A percentile compares a stretch with the other conserved stretches of the same genome.
Conservation (phyloP, 2,329 filamentous ascomycete genomes). For the Fonsecaea nubica region DNA sequence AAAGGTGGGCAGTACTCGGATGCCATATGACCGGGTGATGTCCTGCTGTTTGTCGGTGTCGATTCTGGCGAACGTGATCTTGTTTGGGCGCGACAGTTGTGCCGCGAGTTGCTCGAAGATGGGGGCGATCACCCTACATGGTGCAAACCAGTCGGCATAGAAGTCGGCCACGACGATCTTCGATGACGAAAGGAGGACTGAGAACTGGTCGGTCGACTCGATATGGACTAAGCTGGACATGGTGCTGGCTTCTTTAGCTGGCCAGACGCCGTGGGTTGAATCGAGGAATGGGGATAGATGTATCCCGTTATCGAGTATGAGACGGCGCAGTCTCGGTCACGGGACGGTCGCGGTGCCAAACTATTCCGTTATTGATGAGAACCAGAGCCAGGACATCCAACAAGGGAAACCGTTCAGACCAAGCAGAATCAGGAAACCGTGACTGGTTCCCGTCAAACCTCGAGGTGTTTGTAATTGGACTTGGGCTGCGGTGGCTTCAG, state of each 20-base stretch:
- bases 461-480: conserved; percentile 3
- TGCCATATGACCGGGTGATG: conserved; percentile 73
- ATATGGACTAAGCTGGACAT: conserved; percentile 60
- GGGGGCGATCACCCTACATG: conserved; percentile 83
- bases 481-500: conserved; percentile 9
- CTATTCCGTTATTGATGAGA: not conserved
- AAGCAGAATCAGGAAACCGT: not conserved
- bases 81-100: conserved; percentile 72
- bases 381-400: not conserved
- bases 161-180: conserved; percentile 88
- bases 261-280: not conserved
- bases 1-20: conserved; percentile 88
- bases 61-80: conserved; percentile 85
- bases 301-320: not conserved
- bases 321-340: not conserved
- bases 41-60: conserved; percentile 79
- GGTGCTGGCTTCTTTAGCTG: conserved; percentile 35
- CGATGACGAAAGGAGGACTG: conserved; percentile 70
- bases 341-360: not conserved
- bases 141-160: conserved; percentile 84
- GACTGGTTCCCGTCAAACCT: not conserved
- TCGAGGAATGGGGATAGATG: not conserved
- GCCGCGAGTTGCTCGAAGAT: conserved; percentile 78
- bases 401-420: conserved; percentile 5
- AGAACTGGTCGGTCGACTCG: conserved; percentile 71